phyloP scores from a whole-genome alignment of 108 stramenopile species.

The Nannochloropsis salina region DNA sequence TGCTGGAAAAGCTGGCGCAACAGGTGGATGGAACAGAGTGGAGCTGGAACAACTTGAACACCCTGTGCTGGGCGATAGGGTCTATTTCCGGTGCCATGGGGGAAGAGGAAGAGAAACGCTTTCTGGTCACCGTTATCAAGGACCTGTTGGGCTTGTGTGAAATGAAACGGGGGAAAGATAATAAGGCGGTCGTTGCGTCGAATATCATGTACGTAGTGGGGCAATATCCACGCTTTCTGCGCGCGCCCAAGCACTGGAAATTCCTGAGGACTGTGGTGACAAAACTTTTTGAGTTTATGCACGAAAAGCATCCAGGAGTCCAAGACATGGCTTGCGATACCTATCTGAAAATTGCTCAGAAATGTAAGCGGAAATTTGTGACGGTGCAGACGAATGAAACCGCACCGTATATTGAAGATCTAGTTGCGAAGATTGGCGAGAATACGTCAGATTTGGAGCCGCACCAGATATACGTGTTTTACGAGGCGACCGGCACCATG shows the following conservation, averaged over 20 bases:
- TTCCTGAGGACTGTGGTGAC: conserved; percentile 99
- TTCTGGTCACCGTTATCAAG: conserved; percentile 97
- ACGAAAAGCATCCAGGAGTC: conserved; percentile 96
- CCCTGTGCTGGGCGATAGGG: conserved; percentile 98
- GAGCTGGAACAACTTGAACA: conserved; percentile 77
- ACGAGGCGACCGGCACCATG: conserved; percentile 93
- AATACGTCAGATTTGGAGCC: conserved; percentile 94
- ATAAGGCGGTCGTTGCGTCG: conserved; percentile 91
- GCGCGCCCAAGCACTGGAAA: conserved; percentile 91
- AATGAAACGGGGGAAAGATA: conserved; percentile 93
- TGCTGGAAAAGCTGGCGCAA: conserved; percentile 90
- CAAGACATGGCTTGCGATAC: conserved; percentile 99
- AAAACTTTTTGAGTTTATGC: conserved; percentile 99
- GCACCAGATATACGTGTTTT: conserved; percentile 97
- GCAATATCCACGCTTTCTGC: conserved; percentile 98
- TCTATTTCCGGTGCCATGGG: conserved; percentile 96
- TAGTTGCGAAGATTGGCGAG: conserved; percentile 58
- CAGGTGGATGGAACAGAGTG: conserved; percentile 84
- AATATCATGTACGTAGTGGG: conserved; percentile 99
- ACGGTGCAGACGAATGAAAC: conserved; percentile 13
- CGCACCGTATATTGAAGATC: not conserved
- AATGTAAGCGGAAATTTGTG: conserved; percentile 86
- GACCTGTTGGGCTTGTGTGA: conserved; percentile 92
- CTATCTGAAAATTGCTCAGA: conserved; percentile 94
- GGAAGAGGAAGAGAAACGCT: conserved; percentile 97